Evolutionary conservation across 139 green algal genomes (phyloP).

Genomic region (Desmodesmus armatus): DNA sequence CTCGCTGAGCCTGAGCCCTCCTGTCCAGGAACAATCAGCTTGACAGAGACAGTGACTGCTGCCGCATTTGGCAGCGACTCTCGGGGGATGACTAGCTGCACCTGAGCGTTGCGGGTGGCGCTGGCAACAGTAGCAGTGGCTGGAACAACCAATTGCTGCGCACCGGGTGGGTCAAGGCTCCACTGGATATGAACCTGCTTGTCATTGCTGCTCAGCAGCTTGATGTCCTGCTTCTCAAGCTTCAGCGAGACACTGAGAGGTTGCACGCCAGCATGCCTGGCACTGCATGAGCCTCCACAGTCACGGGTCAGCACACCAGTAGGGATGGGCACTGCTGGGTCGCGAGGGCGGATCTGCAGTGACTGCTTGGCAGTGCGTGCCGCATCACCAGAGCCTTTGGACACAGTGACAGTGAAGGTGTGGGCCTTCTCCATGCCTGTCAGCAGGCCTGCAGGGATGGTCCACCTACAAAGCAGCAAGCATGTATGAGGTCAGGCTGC

Average conservation of each 20-base stretch:
- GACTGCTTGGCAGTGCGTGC: background rate
- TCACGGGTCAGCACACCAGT: background rate
- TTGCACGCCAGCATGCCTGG: background rate
- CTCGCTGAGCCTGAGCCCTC: background rate
- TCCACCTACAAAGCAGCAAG: too few species aligned
- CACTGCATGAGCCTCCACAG: background rate
- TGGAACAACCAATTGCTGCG: too few species aligned
- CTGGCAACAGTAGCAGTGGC: too few species aligned
- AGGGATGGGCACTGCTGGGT: background rate
- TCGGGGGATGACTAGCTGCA: background rate
- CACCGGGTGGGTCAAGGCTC: background rate
- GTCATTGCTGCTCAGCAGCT: background rate
- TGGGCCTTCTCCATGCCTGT: background rate
- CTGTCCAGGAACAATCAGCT: background rate
- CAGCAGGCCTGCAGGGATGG: background rate
- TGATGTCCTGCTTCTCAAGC: background rate
- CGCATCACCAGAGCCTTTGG: background rate
- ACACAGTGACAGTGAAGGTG: conserved; percentile 16
- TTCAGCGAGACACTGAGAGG: background rate
- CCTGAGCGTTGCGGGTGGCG: background rate
- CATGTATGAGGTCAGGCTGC: too few species aligned
- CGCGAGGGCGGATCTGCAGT: background rate
- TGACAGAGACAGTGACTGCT: background rate
- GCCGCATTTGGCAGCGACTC: background rate
- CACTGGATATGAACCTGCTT: background rate